Percentiles rank a stretch among this genome's conserved stretches.
Conservation (phyloP, 331 rosid genomes). For the Acacia pycnantha region DNA sequence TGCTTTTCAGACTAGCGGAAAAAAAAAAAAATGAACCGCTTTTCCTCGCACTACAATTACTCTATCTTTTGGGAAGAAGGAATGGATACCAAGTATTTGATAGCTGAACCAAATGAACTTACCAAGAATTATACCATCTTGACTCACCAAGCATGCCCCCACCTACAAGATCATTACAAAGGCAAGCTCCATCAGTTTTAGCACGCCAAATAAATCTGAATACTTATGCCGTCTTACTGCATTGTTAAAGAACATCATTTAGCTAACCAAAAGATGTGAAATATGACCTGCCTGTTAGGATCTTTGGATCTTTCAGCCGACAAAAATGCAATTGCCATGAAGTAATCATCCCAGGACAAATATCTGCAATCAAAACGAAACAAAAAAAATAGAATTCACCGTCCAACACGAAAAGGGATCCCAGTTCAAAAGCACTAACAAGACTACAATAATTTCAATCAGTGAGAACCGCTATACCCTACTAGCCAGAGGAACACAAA, state of each 20-base stretch:
- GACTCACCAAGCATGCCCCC: constrained; percentile 96
- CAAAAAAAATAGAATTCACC: neutral
- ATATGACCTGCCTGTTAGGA: constrained; percentile 90
- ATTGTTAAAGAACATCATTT: neutral
- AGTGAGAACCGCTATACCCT: neutral
- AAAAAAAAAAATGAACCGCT: neutral
- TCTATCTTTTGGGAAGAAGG: neutral
- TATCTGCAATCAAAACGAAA: constrained; percentile 40
- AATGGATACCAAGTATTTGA: neutral
- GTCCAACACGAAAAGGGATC: neutral
- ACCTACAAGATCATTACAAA: constrained; percentile 53
- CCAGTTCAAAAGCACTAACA: neutral
- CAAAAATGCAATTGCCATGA: constrained; percentile 95
- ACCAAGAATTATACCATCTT: constrained; percentile 85
- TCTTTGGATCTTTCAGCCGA: constrained; percentile 98
- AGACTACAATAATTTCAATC: neutral
- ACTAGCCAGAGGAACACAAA: neutral
- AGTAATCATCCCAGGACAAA: constrained; percentile 94
- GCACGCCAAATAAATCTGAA: neutral
- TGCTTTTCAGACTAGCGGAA: neutral
- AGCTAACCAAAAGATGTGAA: neutral
- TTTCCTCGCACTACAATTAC: neutral
- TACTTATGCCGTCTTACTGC: neutral
- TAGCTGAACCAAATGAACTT: constrained; percentile 24
- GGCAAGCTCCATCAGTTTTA: neutral